These are phyloP conservation scores for Penicilliopsis zonata DNA, from an alignment of 495 filamentous ascomycete genomes.

Conservation along the genomic window DNA sequence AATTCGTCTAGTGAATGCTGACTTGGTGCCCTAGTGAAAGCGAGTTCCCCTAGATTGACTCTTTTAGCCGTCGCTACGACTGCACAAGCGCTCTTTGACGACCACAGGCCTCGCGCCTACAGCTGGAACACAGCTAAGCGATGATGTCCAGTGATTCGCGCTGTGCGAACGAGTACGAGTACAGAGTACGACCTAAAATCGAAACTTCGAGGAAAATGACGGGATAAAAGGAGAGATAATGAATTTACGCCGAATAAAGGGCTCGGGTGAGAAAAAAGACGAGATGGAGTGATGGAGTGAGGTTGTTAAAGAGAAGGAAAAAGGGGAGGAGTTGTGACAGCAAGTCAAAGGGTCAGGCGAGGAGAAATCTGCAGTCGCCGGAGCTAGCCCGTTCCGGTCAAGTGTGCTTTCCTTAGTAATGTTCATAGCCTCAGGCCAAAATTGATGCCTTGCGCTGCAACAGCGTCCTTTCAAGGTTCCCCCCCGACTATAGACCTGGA, in stretches of 20 bases:
- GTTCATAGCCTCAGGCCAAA: no score
- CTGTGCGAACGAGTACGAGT: constrained; percentile 24
- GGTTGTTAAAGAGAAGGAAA: constrained; percentile 8
- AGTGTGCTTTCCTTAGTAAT: no score
- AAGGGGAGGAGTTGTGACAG: constrained; percentile 2
- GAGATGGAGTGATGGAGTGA: constrained; percentile 8
- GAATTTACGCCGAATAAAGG: constrained; percentile 14
- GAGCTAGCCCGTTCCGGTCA: constrained; percentile 6
- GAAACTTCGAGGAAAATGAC: constrained; percentile 10
- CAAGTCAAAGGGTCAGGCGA: constrained; percentile 8
- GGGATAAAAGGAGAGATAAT: constrained; percentile 9
- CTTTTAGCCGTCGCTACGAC: constrained; percentile 30
- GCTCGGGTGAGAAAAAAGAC: constrained; percentile 11
- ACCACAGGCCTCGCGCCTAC: constrained; percentile 28
- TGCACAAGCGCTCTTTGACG: constrained; percentile 23
- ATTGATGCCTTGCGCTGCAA: no score
- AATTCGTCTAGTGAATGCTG: constrained; percentile 10
- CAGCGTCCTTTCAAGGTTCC: no score
- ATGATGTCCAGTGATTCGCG: constrained; percentile 18
- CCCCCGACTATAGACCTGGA: no score
- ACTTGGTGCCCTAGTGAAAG: no score
- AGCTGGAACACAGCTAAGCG: constrained; percentile 35
- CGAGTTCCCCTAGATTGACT: constrained; percentile 19
- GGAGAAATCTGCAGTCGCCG: constrained; percentile 8
- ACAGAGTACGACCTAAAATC: constrained; percentile 22